Base-by-base conservation (phyloP, 768 basidiomycete genomes). In the Lyophyllum atratum region DNA sequence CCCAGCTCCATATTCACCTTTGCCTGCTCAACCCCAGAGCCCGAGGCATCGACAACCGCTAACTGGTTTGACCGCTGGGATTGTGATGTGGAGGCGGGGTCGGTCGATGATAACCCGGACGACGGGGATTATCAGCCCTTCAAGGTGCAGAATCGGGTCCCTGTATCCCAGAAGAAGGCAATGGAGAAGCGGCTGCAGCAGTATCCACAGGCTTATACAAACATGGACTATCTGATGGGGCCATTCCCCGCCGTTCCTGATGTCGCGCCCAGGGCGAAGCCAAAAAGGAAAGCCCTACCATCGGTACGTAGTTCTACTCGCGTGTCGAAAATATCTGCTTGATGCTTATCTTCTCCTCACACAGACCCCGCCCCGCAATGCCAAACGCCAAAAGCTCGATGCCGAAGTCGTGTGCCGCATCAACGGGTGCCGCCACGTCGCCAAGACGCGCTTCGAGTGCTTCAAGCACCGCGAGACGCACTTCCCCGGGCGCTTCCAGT, bases 391-490 rank as follows among this genome's bases (percentile, higher is more conserved):
- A 26, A 64, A 58, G 34, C 4, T 51, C 15, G 59, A 66, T 15
- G 43, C 44, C 11, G 59, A 61, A 21, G 57, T 58, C 28, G 48
- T 66, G 24, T 66, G 65, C 24, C 61, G 65, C 39, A 56, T 66
- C 39, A 40, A 50, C 2, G 65, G 65, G 12, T 66, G 65, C 46
- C 52, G 59, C 12, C 63, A 66, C 49, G 34, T 64, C 33, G 59
- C 63, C 53, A 60, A 61, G 47, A 64, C 65, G 9, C 55, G 51
- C 25, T 63, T 59, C 33, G 65, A 66, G 28, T 63, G 65, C 54
- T 57, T 55, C 43, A 66, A 66, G 34, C 65, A 66, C 49, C 64
- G 65, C 24, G 65, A 66, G 44, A 66, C 65, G 15, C 65, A 66
- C 29, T 66, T 66, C 45, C 59, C 63, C 4, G 59, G 59, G 15